Conservation (phyloP, 73 alveolate species). For the Symbiodinium pilosum region DNA sequence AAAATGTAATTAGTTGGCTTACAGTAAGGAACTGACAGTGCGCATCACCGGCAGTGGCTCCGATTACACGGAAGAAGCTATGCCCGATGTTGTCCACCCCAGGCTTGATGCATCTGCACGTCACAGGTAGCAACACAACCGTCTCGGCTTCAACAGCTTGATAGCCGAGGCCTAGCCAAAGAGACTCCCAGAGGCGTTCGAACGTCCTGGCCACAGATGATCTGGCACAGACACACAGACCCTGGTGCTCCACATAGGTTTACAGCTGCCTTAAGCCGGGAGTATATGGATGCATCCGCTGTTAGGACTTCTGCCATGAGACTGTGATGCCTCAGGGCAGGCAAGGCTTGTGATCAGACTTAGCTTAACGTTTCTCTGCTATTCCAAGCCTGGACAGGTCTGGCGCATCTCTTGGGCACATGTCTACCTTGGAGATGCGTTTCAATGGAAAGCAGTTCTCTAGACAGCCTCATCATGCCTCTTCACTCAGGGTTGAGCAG, state of each 20-base stretch:
- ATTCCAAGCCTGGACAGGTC: conserved; percentile 33
- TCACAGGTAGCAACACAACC: not conserved
- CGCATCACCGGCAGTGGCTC: conserved; percentile 58
- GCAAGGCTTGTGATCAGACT: no score
- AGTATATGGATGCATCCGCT: conserved; percentile 28
- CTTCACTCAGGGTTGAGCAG: not conserved
- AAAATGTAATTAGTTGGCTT: no score
- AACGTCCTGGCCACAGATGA: not conserved
- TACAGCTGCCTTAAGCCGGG: not conserved
- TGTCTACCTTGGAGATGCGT: not conserved
- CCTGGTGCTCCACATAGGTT: not conserved
- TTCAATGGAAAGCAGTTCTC: not conserved
- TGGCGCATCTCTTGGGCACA: conserved; percentile 20
- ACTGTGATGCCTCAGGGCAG: conserved; percentile 31
- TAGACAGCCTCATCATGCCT: not conserved
- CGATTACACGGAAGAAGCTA: conserved; percentile 69
- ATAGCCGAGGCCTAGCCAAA: conserved; percentile 10
- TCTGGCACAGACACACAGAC: not conserved
- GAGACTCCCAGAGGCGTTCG: conserved; percentile 57
- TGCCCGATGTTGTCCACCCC: conserved; percentile 69
- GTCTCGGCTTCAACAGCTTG: not conserved
- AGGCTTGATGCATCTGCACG: conserved; percentile 58
- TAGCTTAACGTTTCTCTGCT: not conserved
- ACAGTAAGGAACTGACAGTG: conserved; percentile 22
- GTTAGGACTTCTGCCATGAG: conserved; percentile 58